Base-by-base conservation (phyloP, 306 rosid genomes). In the Pyrus bretschneideri region DNA sequence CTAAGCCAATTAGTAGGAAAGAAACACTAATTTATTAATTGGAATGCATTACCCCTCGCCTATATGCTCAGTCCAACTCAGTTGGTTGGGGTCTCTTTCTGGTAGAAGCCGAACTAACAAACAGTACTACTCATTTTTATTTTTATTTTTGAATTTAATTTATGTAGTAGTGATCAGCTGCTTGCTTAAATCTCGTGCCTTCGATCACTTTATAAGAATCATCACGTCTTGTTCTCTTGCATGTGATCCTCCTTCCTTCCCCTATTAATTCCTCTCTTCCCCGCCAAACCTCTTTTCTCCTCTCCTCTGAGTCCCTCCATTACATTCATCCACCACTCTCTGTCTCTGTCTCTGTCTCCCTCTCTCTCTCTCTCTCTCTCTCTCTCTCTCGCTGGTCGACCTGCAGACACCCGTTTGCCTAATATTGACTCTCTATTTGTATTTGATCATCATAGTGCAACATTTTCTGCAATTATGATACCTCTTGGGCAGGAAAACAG, bases 401-500 rank as follows among this genome's bases (percentile, higher is more conserved):
- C 57, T 65, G 33, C 49, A n/a, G 23, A 11, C 63, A 58, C 15
- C 30, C 62, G 8, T 57, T 57, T 57, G 30, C 63, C 63, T 58
- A 40, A 40, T 40, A 40, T 40, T 40, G 44, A 8, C 44, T 40
- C 44, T 38, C 44, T 40, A 40, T 40, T 40, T 40, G 44, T 40
- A 40, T 17, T 49, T 6, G 21, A 15, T 49, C 55, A 49, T 70
- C 69, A 11, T 30, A 44, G 4, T 35, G 38, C 35, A 42, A 22
- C 38, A 14, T 2, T 3, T 30, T 23, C 61, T 65, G 6, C 51
- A 68, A 74, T 64, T 31, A 92, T 92, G 96, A 92, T 89, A 91
- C 96, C 97, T 65, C 96, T 95, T 21, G 89, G 85, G 85, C 97
- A 89, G 81, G 93, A 92, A 83, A 88, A 87, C 35, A 67, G 40